Base-by-base conservation (phyloP, 345 rosid genomes). In the Lumnitzera racemosa region DNA sequence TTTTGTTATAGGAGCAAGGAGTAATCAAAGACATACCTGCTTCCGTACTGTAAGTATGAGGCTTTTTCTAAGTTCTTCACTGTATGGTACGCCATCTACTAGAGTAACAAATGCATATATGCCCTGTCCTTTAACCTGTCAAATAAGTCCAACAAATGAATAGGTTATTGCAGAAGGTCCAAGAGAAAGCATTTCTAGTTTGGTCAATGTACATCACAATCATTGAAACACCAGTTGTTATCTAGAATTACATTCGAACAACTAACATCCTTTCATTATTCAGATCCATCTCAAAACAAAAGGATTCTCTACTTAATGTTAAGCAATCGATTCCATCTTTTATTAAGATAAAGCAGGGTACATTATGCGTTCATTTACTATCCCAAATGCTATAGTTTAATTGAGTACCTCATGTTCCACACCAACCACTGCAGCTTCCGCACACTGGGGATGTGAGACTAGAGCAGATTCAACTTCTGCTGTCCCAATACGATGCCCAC, bases 391-490 rank as follows among this genome's bases (percentile, higher is more conserved):
- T 16, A 15, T 46, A 13, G 3, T 14, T 23, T 56, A 11, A 36
- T 29, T 3, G 11, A 36, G 9, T 79, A 89, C 99, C 99, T 87
- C 96, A 16, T 94, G 99, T 74, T 90, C 99, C 61, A 90, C 59
- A 58, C 90, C 91, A 66, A 90, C 97, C 54, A 94, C 97, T 63
- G 99, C 99, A 72, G 97, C 99, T 73, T 94, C 99, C 24, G 97
- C 90, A 70, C 99, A 94, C 24, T 87, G 86, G 20, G 96, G 95
- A 78, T 92, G 96, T 20, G 90, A 94, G 58, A 87, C 99, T 56
- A 94, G 82, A 66, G 99, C 99, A 76, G 99, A 94, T 80, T 94
- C 99, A 41, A 94, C 96, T 78, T 94, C 99, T 43, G 95, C 99
- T 53, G 99, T 94, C 67, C 99, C 99, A 15, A 94, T 94, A 50